phyloP scores from a whole-genome alignment of 2,329 filamentous ascomycete genomes.

The Gaeumannomyces sp. region DNA sequence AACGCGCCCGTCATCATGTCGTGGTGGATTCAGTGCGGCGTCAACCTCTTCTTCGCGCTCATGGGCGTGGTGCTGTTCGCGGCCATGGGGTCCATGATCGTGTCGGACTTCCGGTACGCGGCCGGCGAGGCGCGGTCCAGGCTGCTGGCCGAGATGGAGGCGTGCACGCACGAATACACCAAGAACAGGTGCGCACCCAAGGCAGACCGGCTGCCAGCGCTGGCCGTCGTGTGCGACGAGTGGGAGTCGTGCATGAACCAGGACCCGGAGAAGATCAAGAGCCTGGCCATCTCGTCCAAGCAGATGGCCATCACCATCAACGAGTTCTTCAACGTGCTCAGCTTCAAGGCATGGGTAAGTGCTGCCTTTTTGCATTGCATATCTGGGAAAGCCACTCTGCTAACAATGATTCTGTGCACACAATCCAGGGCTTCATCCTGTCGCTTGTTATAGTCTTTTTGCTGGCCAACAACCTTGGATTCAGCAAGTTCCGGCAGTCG shows the following conservation, averaged over 20 bases:
- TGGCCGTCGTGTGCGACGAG: conserved; percentile 65
- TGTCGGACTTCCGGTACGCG: conserved; percentile 67
- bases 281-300: conserved; percentile 74
- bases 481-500: conserved; percentile 29
- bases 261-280: conserved; percentile 70
- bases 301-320: conserved; percentile 93
- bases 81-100: conserved; percentile 61
- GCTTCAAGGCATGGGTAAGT: conserved; percentile 65
- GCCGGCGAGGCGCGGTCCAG: conserved; percentile 61
- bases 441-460: conserved; percentile 42
- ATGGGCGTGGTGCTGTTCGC: conserved; percentile 38
- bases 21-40: conserved; percentile 51
- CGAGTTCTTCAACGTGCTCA: conserved; percentile 84
- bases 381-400: background rate
- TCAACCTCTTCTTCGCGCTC: conserved; percentile 53
- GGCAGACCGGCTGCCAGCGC: conserved; percentile 61
- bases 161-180: conserved; percentile 67
- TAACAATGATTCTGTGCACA: conserved; percentile 12
- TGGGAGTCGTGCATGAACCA: conserved; percentile 87
- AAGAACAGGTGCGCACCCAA: conserved; percentile 67
- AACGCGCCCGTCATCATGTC: conserved; percentile 53
- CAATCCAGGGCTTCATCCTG: conserved; percentile 43
- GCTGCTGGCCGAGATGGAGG: conserved; percentile 65
- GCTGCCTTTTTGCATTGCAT: background rate
- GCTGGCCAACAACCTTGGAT: conserved; percentile 45